Evolutionary conservation across 495 filamentous ascomycete genomes (phyloP).

Genomic region (Aspergillus ellipticus): DNA sequence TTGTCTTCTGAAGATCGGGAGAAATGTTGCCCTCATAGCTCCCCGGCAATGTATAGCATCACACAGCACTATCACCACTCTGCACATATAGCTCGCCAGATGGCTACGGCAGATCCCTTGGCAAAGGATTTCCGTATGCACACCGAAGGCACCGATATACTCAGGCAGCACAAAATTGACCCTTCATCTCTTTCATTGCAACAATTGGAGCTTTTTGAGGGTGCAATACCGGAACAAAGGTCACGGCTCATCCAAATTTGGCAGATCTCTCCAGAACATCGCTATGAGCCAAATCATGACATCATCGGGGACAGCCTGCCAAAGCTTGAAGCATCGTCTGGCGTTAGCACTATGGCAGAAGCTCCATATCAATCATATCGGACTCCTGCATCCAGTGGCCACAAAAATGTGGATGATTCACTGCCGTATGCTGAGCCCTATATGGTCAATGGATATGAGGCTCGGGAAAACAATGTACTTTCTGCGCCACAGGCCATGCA

Average conservation of each 20-base stretch:
- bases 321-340: not conserved
- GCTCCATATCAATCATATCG: not conserved
- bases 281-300: not conserved
- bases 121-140: not conserved
- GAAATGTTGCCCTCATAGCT: constrained; percentile 2
- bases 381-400: constrained; percentile 19
- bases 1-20: constrained; percentile 1
- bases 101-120: constrained; percentile 8
- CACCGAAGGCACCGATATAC: constrained; percentile 16
- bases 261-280: constrained; percentile 50
- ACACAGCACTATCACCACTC: constrained; percentile 77
- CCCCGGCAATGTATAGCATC: constrained; percentile 59
- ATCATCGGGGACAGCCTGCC: not conserved
- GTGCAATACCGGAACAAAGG: constrained; percentile 54
- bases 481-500: constrained; percentile 24
- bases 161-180: constrained; percentile 52
- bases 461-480: constrained; percentile 47
- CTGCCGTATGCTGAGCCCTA: constrained; percentile 59
- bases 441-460: constrained; percentile 65
- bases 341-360: not conserved
- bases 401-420: constrained; percentile 31
- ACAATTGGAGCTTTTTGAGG: constrained; percentile 60
- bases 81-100: constrained; percentile 49
- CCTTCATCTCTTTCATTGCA: constrained; percentile 48
- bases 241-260: constrained; percentile 63